Evolutionary conservation across 225 moss, liverwort and hornwort species (phyloP).

Genomic region (Anthoceros angustus): DNA sequence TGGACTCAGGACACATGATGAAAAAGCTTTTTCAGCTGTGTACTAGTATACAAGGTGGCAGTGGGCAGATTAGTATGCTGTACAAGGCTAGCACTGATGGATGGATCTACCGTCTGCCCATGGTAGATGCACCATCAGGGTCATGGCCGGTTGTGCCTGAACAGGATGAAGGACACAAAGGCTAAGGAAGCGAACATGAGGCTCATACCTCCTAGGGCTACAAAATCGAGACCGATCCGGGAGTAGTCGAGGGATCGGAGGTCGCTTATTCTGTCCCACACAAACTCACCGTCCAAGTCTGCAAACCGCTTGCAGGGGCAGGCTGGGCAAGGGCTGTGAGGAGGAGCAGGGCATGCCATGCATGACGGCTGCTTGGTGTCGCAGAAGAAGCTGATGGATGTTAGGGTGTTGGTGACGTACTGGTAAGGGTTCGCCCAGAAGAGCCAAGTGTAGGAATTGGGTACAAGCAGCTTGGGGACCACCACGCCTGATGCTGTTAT

Average conservation of each 20-base stretch:
- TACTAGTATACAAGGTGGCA: too few relatives aligned
- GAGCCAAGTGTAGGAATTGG: constrained; percentile 4
- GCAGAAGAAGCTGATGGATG: constrained; percentile 10
- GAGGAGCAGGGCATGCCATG: not conserved
- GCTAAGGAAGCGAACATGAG: constrained; percentile 14
- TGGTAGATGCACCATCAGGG: too few relatives aligned
- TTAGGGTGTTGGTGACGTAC: constrained; percentile 18
- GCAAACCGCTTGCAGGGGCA: constrained; percentile 10
- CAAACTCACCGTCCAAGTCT: constrained; percentile 2
- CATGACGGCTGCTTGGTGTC: constrained; percentile 7
- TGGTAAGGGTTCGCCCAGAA: constrained; percentile 20
- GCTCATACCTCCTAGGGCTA: constrained; percentile 6
- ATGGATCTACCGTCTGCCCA: too few relatives aligned
- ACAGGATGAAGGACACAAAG: constrained; percentile 10
- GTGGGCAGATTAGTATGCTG: too few relatives aligned
- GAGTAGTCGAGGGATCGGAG: constrained; percentile 6
- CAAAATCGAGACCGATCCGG: constrained; percentile 11
- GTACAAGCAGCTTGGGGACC: constrained; percentile 1
- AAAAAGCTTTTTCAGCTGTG: too few relatives aligned
- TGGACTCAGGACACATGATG: too few relatives aligned
- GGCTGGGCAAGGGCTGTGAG: constrained; percentile 5
- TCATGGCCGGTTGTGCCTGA: constrained; percentile 15
- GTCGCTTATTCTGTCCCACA: constrained; percentile 3
- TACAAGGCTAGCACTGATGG: too few relatives aligned
- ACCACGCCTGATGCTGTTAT: constrained; percentile 14